Conservation (phyloP, 2,329 filamentous ascomycete genomes). For the Cercospora citrullina region DNA sequence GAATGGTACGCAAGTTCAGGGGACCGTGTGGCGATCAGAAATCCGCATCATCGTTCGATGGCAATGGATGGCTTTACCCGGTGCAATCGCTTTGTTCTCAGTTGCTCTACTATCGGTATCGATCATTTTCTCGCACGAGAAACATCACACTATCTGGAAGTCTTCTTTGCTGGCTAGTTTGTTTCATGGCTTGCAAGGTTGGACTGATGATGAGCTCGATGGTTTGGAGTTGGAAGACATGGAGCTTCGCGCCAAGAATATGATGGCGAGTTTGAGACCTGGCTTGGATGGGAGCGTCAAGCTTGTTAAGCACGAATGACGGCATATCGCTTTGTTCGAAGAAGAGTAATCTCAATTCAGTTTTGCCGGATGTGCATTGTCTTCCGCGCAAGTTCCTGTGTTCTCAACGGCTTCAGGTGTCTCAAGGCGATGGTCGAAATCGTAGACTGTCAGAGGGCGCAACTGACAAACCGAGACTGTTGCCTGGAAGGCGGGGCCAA, state of each 20-base stretch:
- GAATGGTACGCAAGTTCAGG: neutral
- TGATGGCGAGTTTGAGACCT: neutral
- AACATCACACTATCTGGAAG: neutral
- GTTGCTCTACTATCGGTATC: neutral
- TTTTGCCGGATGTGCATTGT: no score
- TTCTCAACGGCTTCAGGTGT: no score
- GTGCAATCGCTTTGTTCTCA: neutral
- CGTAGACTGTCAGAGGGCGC: no score
- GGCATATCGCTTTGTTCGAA: no score
- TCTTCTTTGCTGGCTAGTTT: neutral
- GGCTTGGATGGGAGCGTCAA: neutral
- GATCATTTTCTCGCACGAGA: neutral
- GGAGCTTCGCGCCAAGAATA: neutral
- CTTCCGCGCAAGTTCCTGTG: no score
- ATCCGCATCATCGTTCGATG: neutral
- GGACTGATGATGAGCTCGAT: neutral
- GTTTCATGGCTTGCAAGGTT: neutral
- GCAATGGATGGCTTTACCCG: neutral
- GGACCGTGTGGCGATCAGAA: no score
- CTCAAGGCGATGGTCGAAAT: no score
- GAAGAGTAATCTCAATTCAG: no score
- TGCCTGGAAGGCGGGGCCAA: no score
- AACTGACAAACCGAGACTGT: no score
- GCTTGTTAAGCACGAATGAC: neutral
- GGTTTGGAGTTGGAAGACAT: neutral